Conservation (phyloP, 768 basidiomycete species). For the Naganishia kalamii region DNA sequence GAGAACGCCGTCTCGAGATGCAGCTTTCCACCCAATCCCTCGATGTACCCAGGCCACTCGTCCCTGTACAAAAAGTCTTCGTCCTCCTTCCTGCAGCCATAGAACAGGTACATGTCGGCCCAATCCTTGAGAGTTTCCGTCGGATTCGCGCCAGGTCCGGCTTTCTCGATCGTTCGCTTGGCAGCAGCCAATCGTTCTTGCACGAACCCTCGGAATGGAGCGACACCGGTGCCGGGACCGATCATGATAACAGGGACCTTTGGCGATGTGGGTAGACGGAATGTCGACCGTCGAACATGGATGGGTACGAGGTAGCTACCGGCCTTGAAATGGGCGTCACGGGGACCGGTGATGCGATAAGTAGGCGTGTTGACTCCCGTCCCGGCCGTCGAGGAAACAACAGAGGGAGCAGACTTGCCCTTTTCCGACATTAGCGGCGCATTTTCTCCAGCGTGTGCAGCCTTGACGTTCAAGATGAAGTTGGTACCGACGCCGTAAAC, state of each 20-base stretch:
- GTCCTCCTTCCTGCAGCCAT: conserved; percentile 81
- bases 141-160: conserved; percentile 67
- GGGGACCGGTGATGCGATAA: conserved; percentile 85
- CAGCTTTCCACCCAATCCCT: conserved; percentile 88
- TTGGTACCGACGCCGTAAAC: conserved; percentile 90
- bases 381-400: conserved; percentile 29
- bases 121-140: conserved; percentile 65
- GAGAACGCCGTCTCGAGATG: conserved; percentile 83
- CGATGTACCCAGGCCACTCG: conserved; percentile 83
- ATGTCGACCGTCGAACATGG: conserved; percentile 91
- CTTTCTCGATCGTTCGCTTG: conserved; percentile 88
- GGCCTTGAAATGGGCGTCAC: conserved; percentile 70
- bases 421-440: conserved; percentile 49
- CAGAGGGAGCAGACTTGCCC: neutral
- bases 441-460: conserved; percentile 59
- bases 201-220: conserved; percentile 97
- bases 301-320: conserved; percentile 74
- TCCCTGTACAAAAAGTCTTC: conserved; percentile 92
- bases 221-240: conserved; percentile 97
- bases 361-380: conserved; percentile 50
- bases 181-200: conserved; percentile 97
- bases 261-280: conserved; percentile 93
- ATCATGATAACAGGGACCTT: conserved; percentile 99
- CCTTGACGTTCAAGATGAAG: conserved; percentile 87
- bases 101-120: conserved; percentile 91